Conservation (phyloP, 305 asterid genomes). For the Rubia peregrina region DNA sequence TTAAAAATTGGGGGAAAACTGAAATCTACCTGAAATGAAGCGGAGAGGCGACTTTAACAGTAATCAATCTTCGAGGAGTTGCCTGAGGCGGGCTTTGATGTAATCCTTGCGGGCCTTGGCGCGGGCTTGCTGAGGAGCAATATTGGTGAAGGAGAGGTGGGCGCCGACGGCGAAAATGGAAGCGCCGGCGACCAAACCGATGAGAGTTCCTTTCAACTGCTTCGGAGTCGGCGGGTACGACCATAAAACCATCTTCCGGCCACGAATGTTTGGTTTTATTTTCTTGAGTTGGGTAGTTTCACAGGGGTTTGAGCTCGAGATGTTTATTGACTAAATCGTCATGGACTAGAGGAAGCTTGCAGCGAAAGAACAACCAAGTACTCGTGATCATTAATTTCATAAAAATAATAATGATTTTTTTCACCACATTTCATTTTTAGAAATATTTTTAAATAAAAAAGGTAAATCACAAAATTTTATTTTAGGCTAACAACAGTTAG, state of each 20-base stretch:
- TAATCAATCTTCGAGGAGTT: constrained; percentile 45
- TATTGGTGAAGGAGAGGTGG: constrained; percentile 49
- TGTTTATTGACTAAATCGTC: not conserved
- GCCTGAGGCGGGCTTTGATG: constrained; percentile 54
- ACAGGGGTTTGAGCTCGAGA: not conserved
- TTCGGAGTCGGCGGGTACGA: constrained; percentile 38
- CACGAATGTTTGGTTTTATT: not conserved
- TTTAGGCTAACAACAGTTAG: no score
- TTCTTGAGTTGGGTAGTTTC: not conserved
- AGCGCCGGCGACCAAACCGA: constrained; percentile 45
- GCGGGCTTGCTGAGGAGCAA: constrained; percentile 66
- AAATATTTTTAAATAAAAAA: no score
- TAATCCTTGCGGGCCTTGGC: constrained; percentile 48
- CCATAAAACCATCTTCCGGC: constrained; percentile 38
- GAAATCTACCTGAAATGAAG: constrained; percentile 15
- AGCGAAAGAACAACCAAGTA: not conserved
- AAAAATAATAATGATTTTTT: no score
- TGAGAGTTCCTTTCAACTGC: constrained; percentile 37
- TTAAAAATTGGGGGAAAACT: not conserved
- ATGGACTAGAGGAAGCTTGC: not conserved
- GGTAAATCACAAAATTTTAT: no score
- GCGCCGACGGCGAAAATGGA: constrained; percentile 40
- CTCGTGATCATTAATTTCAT: no score
- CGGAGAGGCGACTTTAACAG: not conserved
- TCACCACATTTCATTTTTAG: no score